Evolutionary conservation across 257 asterid species (phyloP).

Genomic region (Oldenlandia corymbosa): DNA sequence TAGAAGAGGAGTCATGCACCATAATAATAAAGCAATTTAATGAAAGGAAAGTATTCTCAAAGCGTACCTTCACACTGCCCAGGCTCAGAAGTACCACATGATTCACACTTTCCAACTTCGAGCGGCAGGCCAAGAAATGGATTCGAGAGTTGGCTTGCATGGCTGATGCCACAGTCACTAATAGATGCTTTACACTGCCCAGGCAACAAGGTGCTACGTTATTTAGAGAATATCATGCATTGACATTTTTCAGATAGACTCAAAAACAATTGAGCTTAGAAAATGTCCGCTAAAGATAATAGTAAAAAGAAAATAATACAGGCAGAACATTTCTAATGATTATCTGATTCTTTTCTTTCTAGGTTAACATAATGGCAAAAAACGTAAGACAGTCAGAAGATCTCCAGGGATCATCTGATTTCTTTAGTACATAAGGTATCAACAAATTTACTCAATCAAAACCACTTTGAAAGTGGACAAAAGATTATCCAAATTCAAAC

Average conservation of each 20-base stretch:
- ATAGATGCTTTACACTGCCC: slow-evolving; percentile 73
- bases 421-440: too few relatives aligned
- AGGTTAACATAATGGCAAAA: neutral
- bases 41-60: neutral
- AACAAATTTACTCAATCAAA: neutral
- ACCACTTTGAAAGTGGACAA: neutral
- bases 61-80: slow-evolving; percentile 92
- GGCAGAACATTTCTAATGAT: neutral
- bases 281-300: neutral
- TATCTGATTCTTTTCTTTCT: neutral
- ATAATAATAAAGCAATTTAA: neutral
- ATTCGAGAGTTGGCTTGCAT: slow-evolving; percentile 83
- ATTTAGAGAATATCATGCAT: neutral
- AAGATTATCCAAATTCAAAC: neutral
- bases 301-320: neutral
- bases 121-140: slow-evolving; percentile 97
- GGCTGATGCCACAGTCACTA: slow-evolving; percentile 77
- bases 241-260: neutral
- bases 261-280: neutral
- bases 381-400: too few relatives aligned
- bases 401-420: too few relatives aligned
- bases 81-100: slow-evolving; percentile 88
- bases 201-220: slow-evolving; percentile 16
- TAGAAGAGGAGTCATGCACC: neutral
- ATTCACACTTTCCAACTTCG: slow-evolving; percentile 88